Conservation (phyloP, 2,329 filamentous ascomycete genomes). For the Falciphora oryzae region DNA sequence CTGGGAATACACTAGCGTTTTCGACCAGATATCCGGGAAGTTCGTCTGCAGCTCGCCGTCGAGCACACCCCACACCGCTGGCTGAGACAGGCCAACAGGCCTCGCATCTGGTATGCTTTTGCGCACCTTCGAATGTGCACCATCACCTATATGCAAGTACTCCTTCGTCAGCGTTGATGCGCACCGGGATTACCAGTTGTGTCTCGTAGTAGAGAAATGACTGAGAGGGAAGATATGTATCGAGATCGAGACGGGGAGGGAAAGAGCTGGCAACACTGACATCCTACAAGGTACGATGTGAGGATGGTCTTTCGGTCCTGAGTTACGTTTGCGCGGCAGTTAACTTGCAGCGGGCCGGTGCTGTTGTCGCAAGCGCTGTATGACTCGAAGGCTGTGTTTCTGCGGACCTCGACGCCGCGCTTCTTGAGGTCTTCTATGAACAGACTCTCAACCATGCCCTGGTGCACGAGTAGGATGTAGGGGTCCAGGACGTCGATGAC, state of each 20-base stretch:
- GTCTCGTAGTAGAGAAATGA: not conserved
- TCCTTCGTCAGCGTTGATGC: not conserved
- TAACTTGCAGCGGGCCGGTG: conserved; percentile 41
- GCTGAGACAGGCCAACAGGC: conserved; percentile 48
- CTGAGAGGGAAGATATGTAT: not conserved
- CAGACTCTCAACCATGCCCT: conserved; percentile 68
- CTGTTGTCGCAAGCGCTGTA: conserved; percentile 42
- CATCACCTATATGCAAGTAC: conserved; percentile 44
- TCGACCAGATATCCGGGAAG: conserved; percentile 71
- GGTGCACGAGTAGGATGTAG: conserved; percentile 57
- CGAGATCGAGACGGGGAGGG: not conserved
- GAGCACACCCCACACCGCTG: conserved; percentile 62
- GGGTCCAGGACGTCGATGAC: conserved; percentile 51
- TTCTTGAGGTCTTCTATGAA: conserved; percentile 64
- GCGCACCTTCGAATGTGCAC: conserved; percentile 65
- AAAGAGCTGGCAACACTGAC: conserved; percentile 26
- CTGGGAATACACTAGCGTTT: conserved; percentile 63
- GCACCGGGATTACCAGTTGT: not conserved
- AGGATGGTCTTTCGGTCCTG: conserved; percentile 41
- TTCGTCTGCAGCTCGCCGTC: conserved; percentile 66
- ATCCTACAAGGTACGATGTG: conserved; percentile 63
- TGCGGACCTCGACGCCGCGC: conserved; percentile 55
- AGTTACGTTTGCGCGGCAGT: conserved; percentile 45
- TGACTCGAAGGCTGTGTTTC: conserved; percentile 59
- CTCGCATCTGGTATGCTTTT: conserved; percentile 54